These are phyloP conservation scores for Voacanga thouarsii DNA, from an alignment of 257 asterid species.

Conservation along the genomic window DNA sequence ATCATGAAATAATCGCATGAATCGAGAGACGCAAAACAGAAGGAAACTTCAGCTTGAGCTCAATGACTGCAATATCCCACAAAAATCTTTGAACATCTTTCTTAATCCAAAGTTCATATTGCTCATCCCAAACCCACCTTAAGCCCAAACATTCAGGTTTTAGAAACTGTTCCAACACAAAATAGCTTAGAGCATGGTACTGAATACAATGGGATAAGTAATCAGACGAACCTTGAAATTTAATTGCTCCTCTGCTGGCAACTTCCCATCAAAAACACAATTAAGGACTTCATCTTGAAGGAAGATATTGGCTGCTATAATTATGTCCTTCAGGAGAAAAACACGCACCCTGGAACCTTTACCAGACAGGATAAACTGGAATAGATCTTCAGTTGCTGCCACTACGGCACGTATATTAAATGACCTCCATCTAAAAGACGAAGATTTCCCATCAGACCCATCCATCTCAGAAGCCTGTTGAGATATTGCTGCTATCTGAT, in stretches of 20 bases:
- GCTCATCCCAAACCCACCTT: not conserved
- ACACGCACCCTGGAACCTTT: slow-evolving; percentile 84
- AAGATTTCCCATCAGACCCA: slow-evolving; percentile 27
- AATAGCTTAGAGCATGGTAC: not conserved
- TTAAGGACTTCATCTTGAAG: slow-evolving; percentile 54
- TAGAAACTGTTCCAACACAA: not conserved
- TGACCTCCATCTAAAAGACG: slow-evolving; percentile 67
- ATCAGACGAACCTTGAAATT: slow-evolving; percentile 53
- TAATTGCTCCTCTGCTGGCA: slow-evolving; percentile 20
- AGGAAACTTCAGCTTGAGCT: not conserved
- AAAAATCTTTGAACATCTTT: not conserved
- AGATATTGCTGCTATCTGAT: slow-evolving; percentile 81
- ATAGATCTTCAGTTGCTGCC: slow-evolving; percentile 87
- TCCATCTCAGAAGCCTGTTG: slow-evolving; percentile 59
- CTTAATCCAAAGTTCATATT: not conserved
- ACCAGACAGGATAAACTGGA: slow-evolving; percentile 71
- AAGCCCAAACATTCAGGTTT: not conserved
- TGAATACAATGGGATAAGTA: not conserved
- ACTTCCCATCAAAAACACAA: slow-evolving; percentile 33
- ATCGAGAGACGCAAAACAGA: not conserved
- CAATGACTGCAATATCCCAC: not conserved
- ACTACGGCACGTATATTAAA: slow-evolving; percentile 81
- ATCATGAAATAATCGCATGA: not conserved
- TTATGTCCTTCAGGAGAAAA: slow-evolving; percentile 71
- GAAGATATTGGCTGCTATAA: slow-evolving; percentile 63